Conservation (phyloP, 108 stramenopile genomes). For the Cyclotella cryptica region DNA sequence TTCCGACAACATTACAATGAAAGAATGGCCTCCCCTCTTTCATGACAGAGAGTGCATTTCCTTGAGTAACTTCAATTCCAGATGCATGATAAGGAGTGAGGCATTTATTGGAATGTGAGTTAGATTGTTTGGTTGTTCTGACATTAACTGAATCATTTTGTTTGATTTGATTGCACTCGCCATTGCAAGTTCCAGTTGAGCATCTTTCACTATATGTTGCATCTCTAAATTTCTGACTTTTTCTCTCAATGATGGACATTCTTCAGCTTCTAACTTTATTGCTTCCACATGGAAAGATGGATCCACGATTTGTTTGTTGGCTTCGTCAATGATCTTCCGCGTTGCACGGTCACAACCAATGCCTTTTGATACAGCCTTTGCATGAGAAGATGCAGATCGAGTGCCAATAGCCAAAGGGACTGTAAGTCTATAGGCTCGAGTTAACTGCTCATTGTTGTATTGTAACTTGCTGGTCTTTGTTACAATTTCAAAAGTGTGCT, state of each 20-base stretch:
- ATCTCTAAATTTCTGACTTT: not conserved
- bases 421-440: slow-evolving; percentile 1
- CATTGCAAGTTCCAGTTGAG: not conserved
- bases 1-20: not conserved
- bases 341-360: not conserved
- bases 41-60: not conserved
- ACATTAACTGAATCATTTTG: not conserved
- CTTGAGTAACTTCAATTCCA: not conserved
- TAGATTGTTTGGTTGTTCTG: not conserved
- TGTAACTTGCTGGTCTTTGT: not conserved
- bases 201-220: not conserved
- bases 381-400: not conserved
- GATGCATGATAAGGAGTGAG: not conserved
- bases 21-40: not conserved
- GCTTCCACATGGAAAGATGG: not conserved
- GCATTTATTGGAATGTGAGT: not conserved
- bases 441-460: not conserved
- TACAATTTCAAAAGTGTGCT: slow-evolving; percentile 7
- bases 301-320: not conserved
- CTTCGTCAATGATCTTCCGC: not conserved
- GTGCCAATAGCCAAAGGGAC: not conserved
- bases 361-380: not conserved
- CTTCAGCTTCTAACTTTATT: not conserved
- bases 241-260: not conserved
- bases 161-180: not conserved